phyloP scores from a whole-genome alignment of 2,329 filamentous ascomycete genomes.

The Penicillium sp. region DNA sequence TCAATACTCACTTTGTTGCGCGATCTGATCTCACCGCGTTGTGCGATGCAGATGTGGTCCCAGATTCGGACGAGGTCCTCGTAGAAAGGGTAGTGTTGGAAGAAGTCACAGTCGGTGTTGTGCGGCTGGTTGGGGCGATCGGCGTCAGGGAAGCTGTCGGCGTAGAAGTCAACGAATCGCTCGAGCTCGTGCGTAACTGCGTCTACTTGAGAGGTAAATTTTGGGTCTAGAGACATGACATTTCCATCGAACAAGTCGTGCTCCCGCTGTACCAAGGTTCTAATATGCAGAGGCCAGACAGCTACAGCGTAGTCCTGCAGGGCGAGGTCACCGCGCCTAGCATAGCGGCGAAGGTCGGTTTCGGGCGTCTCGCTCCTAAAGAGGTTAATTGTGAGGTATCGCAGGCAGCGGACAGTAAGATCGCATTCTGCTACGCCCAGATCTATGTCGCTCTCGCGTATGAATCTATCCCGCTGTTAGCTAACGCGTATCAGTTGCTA shows the following conservation, averaged over 20 bases:
- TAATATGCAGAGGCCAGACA: conserved; percentile 11
- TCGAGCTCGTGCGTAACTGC: conserved; percentile 1
- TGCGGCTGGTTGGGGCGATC: neutral
- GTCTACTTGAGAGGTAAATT: neutral
- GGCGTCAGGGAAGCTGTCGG: neutral
- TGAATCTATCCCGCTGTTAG: conserved; percentile 1
- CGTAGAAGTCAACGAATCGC: conserved; percentile 7
- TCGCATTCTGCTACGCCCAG: conserved; percentile 10
- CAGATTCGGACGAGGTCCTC: conserved; percentile 10
- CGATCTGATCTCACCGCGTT: neutral
- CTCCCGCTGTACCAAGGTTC: conserved; percentile 2
- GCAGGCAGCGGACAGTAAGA: conserved; percentile 15
- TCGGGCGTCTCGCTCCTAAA: conserved; percentile 1
- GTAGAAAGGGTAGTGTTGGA: conserved; percentile 9
- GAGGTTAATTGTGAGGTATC: conserved; percentile 14
- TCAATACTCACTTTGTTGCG: neutral
- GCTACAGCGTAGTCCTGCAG: conserved; percentile 14
- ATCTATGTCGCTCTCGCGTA: neutral
- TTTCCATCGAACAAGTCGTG: neutral
- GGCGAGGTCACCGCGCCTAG: conserved; percentile 1
- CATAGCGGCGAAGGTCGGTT: neutral
- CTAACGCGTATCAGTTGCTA: neutral
- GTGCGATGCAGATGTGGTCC: conserved; percentile 3
- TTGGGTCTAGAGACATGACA: neutral
- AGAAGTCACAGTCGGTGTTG: conserved; percentile 3